Base-by-base conservation (phyloP, 352 stramenopile species). In the Pythium plurisporium region DNA sequence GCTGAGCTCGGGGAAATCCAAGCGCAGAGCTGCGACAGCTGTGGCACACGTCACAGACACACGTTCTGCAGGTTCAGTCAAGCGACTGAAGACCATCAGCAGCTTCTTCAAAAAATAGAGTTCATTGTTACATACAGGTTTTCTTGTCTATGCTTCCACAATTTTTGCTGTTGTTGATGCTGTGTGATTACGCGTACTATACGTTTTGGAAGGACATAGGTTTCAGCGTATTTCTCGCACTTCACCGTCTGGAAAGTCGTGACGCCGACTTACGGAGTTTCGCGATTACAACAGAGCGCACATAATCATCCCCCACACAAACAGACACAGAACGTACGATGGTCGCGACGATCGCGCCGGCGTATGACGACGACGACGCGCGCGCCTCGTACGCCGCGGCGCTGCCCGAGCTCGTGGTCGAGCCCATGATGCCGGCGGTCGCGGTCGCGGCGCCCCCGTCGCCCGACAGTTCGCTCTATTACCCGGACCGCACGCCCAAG, bases 21-120 rank as follows among this genome's bases (percentile, higher is more conserved):
- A 66, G 31, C 59, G 59, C 17, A 27, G 52, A 33, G 37, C 37
- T 31, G 45, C 29, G 36, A 50, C 44, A 34, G 37, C 59, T 27
- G 26, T 41, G 37, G 45, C 70, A 81, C 73, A 76, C 56, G 71
- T 82, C 69, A 53, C 73, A 79, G 49, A 72, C 19, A 48, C 52
- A 22, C 37, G 30, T 19, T 29, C 43, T 14, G 17, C 26, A 19
- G 25, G 11, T 36, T 23, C 53, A 20, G 26, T 47, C 10, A 88
- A 85, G 48, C 67, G 73, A 20, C 45, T 81, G 46, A 87, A 84
- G 68, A 75, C 73, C 20, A 76, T 91, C 49, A 64, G 65, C 6
- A 82, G 62, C 7, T 91, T 87, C 46, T 89, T 91, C 61, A 78
- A 69, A 30, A 80, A 80, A 69, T 86, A 80, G 38, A 71, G 59